These are phyloP conservation scores for Annulohypoxylon maeteangense DNA, from an alignment of 495 filamentous ascomycete species.

Conservation along the genomic window DNA sequence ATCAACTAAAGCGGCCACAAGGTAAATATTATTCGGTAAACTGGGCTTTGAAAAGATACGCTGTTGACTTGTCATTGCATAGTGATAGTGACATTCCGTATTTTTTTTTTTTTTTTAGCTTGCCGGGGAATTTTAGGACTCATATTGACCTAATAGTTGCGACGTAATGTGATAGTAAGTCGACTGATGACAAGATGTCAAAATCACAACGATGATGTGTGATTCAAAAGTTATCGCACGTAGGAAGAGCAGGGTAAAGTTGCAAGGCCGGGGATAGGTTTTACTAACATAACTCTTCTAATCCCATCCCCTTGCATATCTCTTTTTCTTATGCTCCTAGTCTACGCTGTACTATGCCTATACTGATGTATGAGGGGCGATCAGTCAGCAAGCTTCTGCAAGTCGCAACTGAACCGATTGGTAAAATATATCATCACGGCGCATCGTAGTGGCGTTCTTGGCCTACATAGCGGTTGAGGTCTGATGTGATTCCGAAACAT, in stretches of 20 bases:
- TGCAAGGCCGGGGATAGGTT: slow-evolving; percentile 30
- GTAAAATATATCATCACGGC: slow-evolving; percentile 21
- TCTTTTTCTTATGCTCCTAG: too few relatives aligned
- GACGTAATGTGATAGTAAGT: neutral
- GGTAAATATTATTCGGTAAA: neutral
- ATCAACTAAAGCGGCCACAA: too few relatives aligned
- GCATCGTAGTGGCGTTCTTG: slow-evolving; percentile 8
- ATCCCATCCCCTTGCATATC: slow-evolving; percentile 19
- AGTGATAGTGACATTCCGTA: slow-evolving; percentile 5
- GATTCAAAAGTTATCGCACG: slow-evolving; percentile 13
- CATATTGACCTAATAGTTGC: neutral
- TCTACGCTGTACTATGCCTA: neutral
- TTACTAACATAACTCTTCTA: slow-evolving; percentile 35
- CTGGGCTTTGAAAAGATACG: neutral
- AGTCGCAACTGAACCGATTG: slow-evolving; percentile 41
- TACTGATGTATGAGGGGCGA: slow-evolving; percentile 8
- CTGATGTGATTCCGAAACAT: slow-evolving; percentile 35
- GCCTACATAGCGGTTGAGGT: slow-evolving; percentile 21
- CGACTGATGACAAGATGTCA: slow-evolving; percentile 10
- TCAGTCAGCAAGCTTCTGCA: slow-evolving; percentile 16
- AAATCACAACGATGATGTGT: slow-evolving; percentile 11
- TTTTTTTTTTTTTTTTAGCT: too few relatives aligned
- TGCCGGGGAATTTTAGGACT: too few relatives aligned
- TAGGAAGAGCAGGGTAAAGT: slow-evolving; percentile 16
- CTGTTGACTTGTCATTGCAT: slow-evolving; percentile 10